These are phyloP conservation scores for Cladophialophora psammophila DNA, from an alignment of 2,329 filamentous ascomycete genomes.

Conservation along the genomic window DNA sequence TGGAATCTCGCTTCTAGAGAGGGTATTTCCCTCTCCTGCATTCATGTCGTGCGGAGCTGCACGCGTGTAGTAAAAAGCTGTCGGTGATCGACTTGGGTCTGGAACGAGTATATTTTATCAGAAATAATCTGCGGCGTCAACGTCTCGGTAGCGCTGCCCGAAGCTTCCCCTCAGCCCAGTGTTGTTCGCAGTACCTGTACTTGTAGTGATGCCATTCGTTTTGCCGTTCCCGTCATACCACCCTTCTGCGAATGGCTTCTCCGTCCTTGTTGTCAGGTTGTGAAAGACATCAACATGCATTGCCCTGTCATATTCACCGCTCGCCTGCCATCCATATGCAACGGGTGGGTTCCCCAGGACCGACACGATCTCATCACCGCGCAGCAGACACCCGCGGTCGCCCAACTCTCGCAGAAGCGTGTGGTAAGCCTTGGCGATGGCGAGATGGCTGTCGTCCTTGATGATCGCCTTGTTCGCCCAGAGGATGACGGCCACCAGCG, in stretches of 20 bases:
- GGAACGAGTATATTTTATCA: background rate
- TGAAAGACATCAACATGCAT: constrained; percentile 36
- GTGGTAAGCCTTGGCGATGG: constrained; percentile 37
- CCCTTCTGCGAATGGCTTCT: constrained; percentile 29
- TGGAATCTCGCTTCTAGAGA: background rate
- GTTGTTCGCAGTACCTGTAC: background rate
- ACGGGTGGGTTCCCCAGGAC: constrained; percentile 33
- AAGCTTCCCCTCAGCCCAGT: background rate
- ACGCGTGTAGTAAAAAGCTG: background rate
- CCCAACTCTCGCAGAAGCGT: constrained; percentile 30
- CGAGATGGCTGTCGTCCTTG: constrained; percentile 38
- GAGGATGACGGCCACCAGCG: constrained; percentile 33
- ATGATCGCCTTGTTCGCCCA: constrained; percentile 41
- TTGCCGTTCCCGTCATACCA: constrained; percentile 30
- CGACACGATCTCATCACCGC: constrained; percentile 34
- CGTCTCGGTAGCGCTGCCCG: constrained; percentile 31
- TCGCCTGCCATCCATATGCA: constrained; percentile 31
- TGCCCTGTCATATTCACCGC: constrained; percentile 20
- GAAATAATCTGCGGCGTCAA: constrained; percentile 31
- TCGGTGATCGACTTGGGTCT: background rate
- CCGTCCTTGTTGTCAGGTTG: background rate
- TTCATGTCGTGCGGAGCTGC: background rate
- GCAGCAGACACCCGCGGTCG: constrained; percentile 36
- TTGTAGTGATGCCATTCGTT: background rate
- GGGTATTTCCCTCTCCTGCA: background rate